Conservation (phyloP, 257 asterid species). For the Jasminum sambac region DNA sequence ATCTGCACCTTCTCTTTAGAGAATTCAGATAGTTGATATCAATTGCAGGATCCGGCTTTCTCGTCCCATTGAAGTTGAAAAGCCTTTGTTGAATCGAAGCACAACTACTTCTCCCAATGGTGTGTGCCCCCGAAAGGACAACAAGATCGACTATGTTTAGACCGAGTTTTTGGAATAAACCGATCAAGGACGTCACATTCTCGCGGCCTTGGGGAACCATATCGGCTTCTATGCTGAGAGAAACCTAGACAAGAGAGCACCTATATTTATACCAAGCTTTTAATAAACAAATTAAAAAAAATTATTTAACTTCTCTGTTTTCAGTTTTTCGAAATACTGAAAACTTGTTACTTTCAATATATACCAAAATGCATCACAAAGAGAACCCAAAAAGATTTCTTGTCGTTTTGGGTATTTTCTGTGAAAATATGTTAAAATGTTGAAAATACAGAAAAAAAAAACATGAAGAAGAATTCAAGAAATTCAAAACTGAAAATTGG, state of each 20-base stretch:
- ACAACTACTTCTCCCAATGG: slow-evolving; percentile 46
- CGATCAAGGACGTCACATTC: slow-evolving; percentile 51
- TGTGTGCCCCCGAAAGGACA: slow-evolving; percentile 76
- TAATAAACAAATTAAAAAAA: neutral
- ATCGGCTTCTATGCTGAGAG: slow-evolving; percentile 60
- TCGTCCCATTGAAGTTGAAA: slow-evolving; percentile 34
- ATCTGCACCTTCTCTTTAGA: slow-evolving; percentile 31
- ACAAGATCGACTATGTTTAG: slow-evolving; percentile 67
- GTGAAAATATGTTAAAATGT: too few relatives aligned
- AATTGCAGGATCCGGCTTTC: slow-evolving; percentile 39
- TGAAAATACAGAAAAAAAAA: too few relatives aligned
- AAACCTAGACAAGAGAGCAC: slow-evolving; percentile 22
- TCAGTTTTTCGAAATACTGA: too few relatives aligned
- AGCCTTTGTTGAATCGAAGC: slow-evolving; percentile 34
- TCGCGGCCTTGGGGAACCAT: slow-evolving; percentile 68
- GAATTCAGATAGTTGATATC: slow-evolving; percentile 24
- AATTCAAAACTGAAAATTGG: too few relatives aligned
- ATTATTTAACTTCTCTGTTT: neutral
- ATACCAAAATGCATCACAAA: too few relatives aligned
- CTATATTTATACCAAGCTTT: neutral
- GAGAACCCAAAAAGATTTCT: too few relatives aligned
- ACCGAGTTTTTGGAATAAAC: slow-evolving; percentile 58
- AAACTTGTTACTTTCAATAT: too few relatives aligned
- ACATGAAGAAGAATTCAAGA: too few relatives aligned
- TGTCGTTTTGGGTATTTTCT: too few relatives aligned